Base-by-base conservation (phyloP, 2,329 filamentous ascomycete genomes). In the Colletotrichum tabaci region DNA sequence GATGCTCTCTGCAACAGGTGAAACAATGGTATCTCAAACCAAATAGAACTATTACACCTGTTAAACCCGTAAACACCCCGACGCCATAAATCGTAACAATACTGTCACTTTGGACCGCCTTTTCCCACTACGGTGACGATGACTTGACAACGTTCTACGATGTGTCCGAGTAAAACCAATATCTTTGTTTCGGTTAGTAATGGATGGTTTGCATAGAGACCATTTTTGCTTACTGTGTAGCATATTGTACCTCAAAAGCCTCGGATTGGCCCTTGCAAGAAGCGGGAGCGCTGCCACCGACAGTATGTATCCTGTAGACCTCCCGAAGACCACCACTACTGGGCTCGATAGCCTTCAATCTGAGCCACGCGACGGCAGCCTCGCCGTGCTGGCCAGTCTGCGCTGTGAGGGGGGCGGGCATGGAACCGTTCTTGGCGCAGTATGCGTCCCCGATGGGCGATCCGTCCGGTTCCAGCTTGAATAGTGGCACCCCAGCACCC, bases 281-380 rank as follows among this genome's bases (percentile, higher is more conserved):
- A 35, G 88, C 84, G 0, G 95, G 95, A 2, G 94, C 83, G 57
- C 87, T 89, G 13, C 96, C 96, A 35, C 95, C 95, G 0, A 92
- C 94, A 13, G 96, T 98, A 77, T 93, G 88, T 55, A 98, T 84
- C 15, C 96, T 89, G 83, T 96, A 98, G 30, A 98, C 91, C 79
- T 94, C 90, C 79, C 91, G 89, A 75, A 94, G 89, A 55, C 86
- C 83, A 2, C 89, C 89, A 1, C 89, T 91, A n/a, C 87, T 88
- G 40, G 85, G 87, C 16, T 82, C 79, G 23, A 82, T 83, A 18
- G 86, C 83, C 30, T 87, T 84, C 40, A 98, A 88, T 80, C 92
- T 93, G 73, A 98, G 85, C 95, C 95, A 98, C 0, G 92, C 78
- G 1, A 98, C 94, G 8, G 94, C 92, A 12, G 87, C 87, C 77